Evolutionary conservation across 257 asterid genomes (phyloP).

Genomic region (Solanum chiquidenum): DNA sequence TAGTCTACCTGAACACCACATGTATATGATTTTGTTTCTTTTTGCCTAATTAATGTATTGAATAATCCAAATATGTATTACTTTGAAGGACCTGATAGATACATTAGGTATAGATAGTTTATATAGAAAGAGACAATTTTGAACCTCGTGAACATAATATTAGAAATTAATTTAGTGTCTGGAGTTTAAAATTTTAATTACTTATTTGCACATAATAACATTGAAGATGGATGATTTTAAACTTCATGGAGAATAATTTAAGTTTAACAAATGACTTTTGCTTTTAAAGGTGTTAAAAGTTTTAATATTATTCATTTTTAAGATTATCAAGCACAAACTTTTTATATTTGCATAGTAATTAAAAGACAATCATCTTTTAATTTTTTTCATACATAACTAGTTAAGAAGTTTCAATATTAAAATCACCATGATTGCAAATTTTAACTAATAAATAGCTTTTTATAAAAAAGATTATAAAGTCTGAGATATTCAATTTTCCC

Average conservation of each 20-base stretch:
- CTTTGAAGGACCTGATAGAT: not conserved
- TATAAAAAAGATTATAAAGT: not conserved
- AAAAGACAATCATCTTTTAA: not conserved
- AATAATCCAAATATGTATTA: not conserved
- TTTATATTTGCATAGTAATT: not conserved
- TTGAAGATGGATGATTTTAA: not conserved
- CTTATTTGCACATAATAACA: not conserved
- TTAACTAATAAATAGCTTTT: not conserved
- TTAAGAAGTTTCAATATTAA: not conserved
- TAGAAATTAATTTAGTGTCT: not conserved
- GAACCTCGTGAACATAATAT: not conserved
- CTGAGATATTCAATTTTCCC: too few relatives aligned
- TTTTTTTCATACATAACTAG: not conserved
- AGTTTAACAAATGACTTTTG: not conserved
- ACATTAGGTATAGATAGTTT: too few relatives aligned
- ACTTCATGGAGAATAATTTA: too few relatives aligned
- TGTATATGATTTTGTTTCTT: not conserved
- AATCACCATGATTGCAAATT: not conserved
- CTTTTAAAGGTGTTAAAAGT: not conserved
- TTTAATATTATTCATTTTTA: too few relatives aligned
- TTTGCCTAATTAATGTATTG: not conserved
- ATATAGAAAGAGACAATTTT: not conserved
- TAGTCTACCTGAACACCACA: not conserved
- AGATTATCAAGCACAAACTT: not conserved
- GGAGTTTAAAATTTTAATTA: too few relatives aligned